Evolutionary conservation across 1,284 basidiomycete genomes (phyloP).

Genomic region (Sphaerobolus stellatus): DNA sequence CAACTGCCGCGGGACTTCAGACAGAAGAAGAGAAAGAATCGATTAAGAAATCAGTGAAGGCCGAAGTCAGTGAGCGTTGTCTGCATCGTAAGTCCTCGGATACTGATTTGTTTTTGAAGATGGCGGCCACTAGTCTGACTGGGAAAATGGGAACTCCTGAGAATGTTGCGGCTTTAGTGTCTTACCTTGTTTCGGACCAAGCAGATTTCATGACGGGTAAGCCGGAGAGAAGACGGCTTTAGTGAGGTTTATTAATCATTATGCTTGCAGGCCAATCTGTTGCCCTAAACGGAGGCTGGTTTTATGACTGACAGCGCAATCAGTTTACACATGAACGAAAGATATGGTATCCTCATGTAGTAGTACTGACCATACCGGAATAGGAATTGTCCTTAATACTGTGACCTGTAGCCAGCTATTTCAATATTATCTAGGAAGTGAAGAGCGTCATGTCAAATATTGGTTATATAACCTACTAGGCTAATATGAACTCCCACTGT

Average conservation of each 20-base stretch:
- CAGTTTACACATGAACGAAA: too few species aligned
- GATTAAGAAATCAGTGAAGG: neutral
- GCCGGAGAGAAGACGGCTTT: neutral
- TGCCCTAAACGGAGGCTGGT: neutral
- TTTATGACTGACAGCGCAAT: too few species aligned
- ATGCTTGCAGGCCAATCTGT: neutral
- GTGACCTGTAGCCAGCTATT: too few species aligned
- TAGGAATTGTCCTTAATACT: too few species aligned
- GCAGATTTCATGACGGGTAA: slow-evolving; percentile 43
- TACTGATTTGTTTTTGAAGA: neutral
- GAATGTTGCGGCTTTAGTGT: slow-evolving; percentile 44
- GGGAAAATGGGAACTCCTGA: slow-evolving; percentile 33
- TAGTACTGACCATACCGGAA: too few species aligned
- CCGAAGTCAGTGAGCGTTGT: neutral
- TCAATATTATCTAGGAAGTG: too few species aligned
- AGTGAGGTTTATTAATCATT: neutral
- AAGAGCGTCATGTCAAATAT: too few species aligned
- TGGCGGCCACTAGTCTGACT: neutral
- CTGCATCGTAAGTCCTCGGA: neutral
- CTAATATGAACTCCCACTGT: too few species aligned
- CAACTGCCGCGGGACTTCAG: neutral
- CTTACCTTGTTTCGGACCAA: slow-evolving; percentile 42
- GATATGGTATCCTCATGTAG: too few species aligned
- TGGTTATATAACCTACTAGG: too few species aligned
- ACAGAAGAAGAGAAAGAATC: neutral